These are phyloP conservation scores for Elymus sibiricus DNA, from an alignment of 176 grass and related monocot species.

Conservation along the genomic window DNA sequence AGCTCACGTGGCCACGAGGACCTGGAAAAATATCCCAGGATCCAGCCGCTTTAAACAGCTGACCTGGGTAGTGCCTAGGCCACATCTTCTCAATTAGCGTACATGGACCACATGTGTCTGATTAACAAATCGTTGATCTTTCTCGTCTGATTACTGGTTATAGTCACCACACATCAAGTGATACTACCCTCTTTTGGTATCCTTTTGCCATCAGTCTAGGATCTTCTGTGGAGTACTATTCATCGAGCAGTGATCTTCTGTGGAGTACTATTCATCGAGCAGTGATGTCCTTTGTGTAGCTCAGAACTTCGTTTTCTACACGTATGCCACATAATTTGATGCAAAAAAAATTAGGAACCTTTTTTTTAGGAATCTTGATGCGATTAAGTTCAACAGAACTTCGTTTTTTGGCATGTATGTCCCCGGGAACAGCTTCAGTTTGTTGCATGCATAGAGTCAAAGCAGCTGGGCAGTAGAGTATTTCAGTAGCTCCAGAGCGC, in stretches of 20 bases:
- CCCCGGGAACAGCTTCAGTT: too few species aligned
- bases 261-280: too few species aligned
- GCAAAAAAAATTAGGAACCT: too few species aligned
- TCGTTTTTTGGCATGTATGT: too few species aligned
- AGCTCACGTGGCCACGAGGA: neutral
- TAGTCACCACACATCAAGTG: neutral
- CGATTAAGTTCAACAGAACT: too few species aligned
- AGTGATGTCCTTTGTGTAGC: too few species aligned
- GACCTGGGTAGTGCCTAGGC: neutral
- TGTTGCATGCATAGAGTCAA: too few species aligned
- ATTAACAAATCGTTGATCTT: neutral
- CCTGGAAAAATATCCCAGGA: neutral
- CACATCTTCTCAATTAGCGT: conserved; percentile 6
- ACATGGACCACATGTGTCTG: neutral
- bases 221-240: neutral
- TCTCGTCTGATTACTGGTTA: neutral
- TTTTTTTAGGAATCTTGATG: too few species aligned
- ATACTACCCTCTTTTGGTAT: neutral
- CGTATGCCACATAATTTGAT: too few species aligned
- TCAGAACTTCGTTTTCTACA: too few species aligned
- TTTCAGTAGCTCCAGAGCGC: conserved; percentile 41
- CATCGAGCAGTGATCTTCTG: neutral
- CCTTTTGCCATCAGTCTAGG: too few species aligned
- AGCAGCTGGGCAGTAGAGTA: too few species aligned
- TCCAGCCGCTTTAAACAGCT: neutral